Evolutionary conservation across 345 rosid genomes (phyloP).

Genomic region (Garcia nutans): DNA sequence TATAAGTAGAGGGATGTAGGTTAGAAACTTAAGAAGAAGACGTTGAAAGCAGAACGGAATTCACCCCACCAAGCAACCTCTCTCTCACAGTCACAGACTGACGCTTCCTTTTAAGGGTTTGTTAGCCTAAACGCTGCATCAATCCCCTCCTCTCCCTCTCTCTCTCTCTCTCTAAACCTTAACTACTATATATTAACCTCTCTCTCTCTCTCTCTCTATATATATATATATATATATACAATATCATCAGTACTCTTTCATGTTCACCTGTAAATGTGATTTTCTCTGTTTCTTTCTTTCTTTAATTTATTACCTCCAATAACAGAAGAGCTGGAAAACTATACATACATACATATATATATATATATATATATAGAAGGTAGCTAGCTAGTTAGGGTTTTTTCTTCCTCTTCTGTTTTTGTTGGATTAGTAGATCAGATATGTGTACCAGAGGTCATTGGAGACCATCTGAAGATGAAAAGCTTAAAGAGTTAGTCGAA

Average conservation of each 20-base stretch:
- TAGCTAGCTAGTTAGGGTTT: constrained; percentile 9
- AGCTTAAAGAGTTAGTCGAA: constrained; percentile 34
- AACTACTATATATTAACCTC: too few relatives aligned
- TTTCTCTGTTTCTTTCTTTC: too few relatives aligned
- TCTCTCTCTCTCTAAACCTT: background rate
- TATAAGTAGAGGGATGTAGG: constrained; percentile 59
- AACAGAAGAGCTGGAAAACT: background rate
- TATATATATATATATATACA: constrained; percentile 14
- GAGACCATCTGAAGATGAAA: constrained; percentile 42
- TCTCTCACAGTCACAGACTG: too few relatives aligned
- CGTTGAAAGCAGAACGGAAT: constrained; percentile 78
- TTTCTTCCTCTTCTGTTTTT: background rate
- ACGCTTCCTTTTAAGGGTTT: constrained; percentile 52
- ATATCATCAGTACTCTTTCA: too few relatives aligned
- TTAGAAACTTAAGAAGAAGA: constrained; percentile 51
- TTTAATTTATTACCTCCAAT: background rate
- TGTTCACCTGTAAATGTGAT: too few relatives aligned
- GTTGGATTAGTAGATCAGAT: background rate
- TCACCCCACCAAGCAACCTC: constrained; percentile 67
- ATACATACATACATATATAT: background rate
- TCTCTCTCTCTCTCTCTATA: constrained; percentile 28
- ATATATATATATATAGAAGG: too few relatives aligned
- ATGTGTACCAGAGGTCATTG: constrained; percentile 40
- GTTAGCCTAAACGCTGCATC: constrained; percentile 82
- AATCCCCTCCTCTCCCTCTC: constrained; percentile 28